Evolutionary conservation across 768 basidiomycete species (phyloP), one percentile per base, ranked within the genome.

Genomic region (Podaxis sp.): DNA sequence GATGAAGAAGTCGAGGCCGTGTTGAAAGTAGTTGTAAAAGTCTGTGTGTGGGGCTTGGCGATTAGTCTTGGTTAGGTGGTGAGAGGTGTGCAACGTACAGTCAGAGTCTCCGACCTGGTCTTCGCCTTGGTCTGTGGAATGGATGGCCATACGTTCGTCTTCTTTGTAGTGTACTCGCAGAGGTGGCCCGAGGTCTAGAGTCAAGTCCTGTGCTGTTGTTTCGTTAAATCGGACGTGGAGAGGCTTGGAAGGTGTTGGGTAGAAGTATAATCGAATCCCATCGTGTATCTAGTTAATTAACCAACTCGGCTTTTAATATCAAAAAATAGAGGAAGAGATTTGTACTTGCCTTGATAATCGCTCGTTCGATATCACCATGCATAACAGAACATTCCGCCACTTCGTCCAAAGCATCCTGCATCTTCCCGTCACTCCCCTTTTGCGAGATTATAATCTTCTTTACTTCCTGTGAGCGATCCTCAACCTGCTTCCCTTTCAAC

Each of bases 1-100:
- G 16, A 97, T 80, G 28, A 95, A 80, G 63, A 95, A 91, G 69
- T 97, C 94, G 18, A 97, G 74, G 1, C 94, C 94, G 67, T 93
- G 86, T 65, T 94, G 90, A 65, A 95, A 93, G 68, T 97, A 97
- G 68, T 95, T 96, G 73, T 91, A 93, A 70, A 94, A 93, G 72
- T 93, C 91, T 93, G 62, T 2, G 42, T 53, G 50, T 38, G 59
- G 21, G 57, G 42, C 27, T 42, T 2, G 28, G 28, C 0, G 28
- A 7, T 32, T 0, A 32, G 28, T 32, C 21, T 42, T 51, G 21
- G 23, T 7, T 27, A 18, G 44, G 46, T 10, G 46, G 21, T 5
- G 48, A 57, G 2, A 40, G 7, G 10, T 21, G 38, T 44, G 4
- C 7, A 14, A 81, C 85, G 82, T 63, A 83, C 79, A 65, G 78